A percentile compares a stretch with the other conserved stretches of the same genome.
Conservation (phyloP, 106 monocot genomes). For the Apostasia shenzhenica region DNA sequence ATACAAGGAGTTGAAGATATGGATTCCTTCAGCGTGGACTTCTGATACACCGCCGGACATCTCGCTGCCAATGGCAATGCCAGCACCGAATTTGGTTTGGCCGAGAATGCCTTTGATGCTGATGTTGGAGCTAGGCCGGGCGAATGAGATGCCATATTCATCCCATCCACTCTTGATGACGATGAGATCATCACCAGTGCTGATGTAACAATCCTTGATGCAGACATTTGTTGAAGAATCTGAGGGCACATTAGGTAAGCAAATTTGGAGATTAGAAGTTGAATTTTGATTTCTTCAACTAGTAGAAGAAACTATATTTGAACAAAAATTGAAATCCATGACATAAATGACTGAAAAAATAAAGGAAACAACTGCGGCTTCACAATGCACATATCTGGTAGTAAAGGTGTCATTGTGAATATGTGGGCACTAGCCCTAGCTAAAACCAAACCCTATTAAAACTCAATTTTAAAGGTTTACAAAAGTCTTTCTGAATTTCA, state of each 20-base stretch:
- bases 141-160: slow-evolving; percentile 76
- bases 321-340: neutral
- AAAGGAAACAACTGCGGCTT: neutral
- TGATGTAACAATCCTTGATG: slow-evolving; percentile 82
- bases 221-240: slow-evolving; percentile 71
- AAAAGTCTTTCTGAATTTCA: no score
- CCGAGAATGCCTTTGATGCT: slow-evolving; percentile 37
- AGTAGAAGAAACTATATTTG: neutral
- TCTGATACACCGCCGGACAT: slow-evolving; percentile 82
- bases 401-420: no score
- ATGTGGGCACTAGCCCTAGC: no score
- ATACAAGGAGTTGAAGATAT: slow-evolving; percentile 43
- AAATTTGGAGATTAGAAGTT: neutral
- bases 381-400: neutral
- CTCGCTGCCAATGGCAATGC: slow-evolving; percentile 78
- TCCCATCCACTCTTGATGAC: slow-evolving; percentile 86
- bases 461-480: no score
- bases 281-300: neutral
- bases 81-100: slow-evolving; percentile 31
- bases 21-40: slow-evolving; percentile 37
- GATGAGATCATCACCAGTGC: slow-evolving; percentile 56
- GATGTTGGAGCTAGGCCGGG: slow-evolving; percentile 57
- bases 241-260: slow-evolving; percentile 22
- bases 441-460: no score
- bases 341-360: neutral